Conservation (phyloP, 345 rosid species). For the Gossypium thurberi region DNA sequence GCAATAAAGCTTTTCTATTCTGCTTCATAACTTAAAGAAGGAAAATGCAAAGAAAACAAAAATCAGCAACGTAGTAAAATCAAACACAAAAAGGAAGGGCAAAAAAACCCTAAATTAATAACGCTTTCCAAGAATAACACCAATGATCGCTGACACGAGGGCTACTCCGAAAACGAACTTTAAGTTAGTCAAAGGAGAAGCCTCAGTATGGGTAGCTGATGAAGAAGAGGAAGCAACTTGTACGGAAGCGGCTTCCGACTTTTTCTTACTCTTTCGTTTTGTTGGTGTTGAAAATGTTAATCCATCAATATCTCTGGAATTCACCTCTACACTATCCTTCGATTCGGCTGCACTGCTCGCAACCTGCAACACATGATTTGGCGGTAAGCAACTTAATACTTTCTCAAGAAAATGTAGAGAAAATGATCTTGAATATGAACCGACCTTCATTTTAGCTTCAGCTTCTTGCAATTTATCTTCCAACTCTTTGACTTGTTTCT, state of each 20-base stretch:
- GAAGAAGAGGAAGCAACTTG: conserved; percentile 35
- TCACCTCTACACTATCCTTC: conserved; percentile 42
- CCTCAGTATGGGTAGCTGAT: conserved; percentile 28
- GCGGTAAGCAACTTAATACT: not conserved
- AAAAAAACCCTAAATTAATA: conserved; percentile 32
- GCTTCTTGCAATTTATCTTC: conserved; percentile 58
- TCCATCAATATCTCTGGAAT: conserved; percentile 63
- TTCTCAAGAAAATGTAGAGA: not conserved
- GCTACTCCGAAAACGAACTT: conserved; percentile 63
- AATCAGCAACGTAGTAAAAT: not conserved
- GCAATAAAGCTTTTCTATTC: not conserved
- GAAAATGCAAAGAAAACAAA: not conserved
- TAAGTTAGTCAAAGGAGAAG: conserved; percentile 34
- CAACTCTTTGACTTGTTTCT: conserved; percentile 57
- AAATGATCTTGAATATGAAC: not conserved
- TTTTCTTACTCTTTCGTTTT: conserved; percentile 73
- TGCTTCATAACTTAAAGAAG: not conserved
- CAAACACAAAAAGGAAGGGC: not conserved
- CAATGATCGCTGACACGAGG: conserved; percentile 60
- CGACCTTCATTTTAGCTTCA: conserved; percentile 59
- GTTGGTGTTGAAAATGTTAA: conserved; percentile 46
- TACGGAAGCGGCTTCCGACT: conserved; percentile 41
- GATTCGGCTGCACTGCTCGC: conserved; percentile 16
- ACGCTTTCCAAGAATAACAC: conserved; percentile 69
- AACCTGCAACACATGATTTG: conserved; percentile 26